Evolutionary conservation across 352 stramenopile genomes (phyloP).

Genomic region (Phytophthora europaea): DNA sequence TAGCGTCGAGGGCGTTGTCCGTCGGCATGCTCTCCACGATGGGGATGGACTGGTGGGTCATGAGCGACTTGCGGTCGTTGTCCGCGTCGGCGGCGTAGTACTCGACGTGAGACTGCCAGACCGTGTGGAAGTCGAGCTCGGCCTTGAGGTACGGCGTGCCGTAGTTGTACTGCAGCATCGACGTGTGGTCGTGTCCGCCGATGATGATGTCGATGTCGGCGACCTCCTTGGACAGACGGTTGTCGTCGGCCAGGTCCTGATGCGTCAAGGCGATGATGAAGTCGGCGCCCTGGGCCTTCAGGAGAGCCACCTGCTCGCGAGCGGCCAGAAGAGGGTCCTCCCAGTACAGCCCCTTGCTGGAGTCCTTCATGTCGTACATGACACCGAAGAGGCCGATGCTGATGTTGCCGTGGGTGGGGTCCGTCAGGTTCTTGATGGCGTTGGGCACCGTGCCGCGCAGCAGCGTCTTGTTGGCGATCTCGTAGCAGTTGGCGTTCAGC

Average conservation of each 20-base stretch:
- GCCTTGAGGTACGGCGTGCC: constrained; percentile 80
- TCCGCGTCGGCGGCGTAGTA: constrained; percentile 53
- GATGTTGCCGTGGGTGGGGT: constrained; percentile 54
- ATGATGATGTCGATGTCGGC: constrained; percentile 73
- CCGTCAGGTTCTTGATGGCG: constrained; percentile 59
- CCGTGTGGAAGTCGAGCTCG: constrained; percentile 77
- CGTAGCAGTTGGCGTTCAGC: constrained; percentile 83
- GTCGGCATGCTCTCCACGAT: constrained; percentile 71
- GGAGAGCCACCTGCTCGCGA: constrained; percentile 55
- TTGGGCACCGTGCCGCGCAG: constrained; percentile 63
- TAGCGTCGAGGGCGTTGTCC: constrained; percentile 55
- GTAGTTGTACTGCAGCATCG: constrained; percentile 80
- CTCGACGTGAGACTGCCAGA: constrained; percentile 72
- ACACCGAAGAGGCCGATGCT: constrained; percentile 77
- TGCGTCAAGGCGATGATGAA: constrained; percentile 83
- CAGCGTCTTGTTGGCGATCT: constrained; percentile 50
- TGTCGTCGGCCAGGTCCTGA: constrained; percentile 77
- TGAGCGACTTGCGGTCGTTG: constrained; percentile 47
- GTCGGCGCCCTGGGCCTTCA: constrained; percentile 60
- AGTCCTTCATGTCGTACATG: constrained; percentile 84
- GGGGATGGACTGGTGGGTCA: constrained; percentile 61
- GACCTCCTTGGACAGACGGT: constrained; percentile 76
- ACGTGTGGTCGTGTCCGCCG: constrained; percentile 77
- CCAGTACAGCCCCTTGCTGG: constrained; percentile 74
- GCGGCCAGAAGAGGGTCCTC: constrained; percentile 68